Evolutionary conservation across 1,284 basidiomycete genomes (phyloP).

Genomic region (Malassezia restricta): DNA sequence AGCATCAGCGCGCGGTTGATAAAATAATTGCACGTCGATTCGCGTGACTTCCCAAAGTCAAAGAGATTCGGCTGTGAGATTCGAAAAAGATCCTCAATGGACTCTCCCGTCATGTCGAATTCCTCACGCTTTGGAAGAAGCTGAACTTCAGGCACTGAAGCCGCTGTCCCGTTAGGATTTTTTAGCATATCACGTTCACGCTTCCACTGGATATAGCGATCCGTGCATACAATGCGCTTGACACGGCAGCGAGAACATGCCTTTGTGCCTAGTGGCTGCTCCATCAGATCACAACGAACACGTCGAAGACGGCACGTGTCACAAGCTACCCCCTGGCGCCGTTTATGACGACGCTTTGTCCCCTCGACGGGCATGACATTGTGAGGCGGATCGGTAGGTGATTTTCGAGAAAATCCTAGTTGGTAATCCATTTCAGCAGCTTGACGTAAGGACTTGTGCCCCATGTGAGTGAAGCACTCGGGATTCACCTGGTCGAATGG

Average conservation of each 20-base stretch:
- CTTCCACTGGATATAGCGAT: constrained; percentile 40
- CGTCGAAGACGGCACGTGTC: constrained; percentile 41
- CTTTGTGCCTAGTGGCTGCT: constrained; percentile 30
- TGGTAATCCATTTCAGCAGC: constrained; percentile 1
- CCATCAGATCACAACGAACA: constrained; percentile 38
- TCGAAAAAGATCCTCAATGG: not conserved
- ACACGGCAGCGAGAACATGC: constrained; percentile 41
- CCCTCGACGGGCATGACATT: not conserved
- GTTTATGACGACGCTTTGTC: constrained; percentile 26
- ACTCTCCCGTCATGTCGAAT: constrained; percentile 1
- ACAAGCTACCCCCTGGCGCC: constrained; percentile 43
- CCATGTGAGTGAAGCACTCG: constrained; percentile 4
- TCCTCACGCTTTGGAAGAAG: constrained; percentile 5
- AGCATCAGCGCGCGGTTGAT: constrained; percentile 30
- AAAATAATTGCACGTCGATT: constrained; percentile 30
- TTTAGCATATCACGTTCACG: constrained; percentile 10
- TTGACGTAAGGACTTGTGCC: not conserved
- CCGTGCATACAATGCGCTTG: constrained; percentile 41
- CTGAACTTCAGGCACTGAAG: constrained; percentile 8
- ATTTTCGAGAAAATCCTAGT: not conserved
- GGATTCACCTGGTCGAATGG: constrained; percentile 10
- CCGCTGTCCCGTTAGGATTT: not conserved
- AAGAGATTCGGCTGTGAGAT: constrained; percentile 13
- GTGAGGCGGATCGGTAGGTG: no score
- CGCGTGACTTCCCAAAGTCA: constrained; percentile 26